Percentiles rank a stretch among this genome's conserved stretches.
Evolutionary conservation across 164 flowering plant species (phyloP).

Genomic region (Chimonanthus praecox): DNA sequence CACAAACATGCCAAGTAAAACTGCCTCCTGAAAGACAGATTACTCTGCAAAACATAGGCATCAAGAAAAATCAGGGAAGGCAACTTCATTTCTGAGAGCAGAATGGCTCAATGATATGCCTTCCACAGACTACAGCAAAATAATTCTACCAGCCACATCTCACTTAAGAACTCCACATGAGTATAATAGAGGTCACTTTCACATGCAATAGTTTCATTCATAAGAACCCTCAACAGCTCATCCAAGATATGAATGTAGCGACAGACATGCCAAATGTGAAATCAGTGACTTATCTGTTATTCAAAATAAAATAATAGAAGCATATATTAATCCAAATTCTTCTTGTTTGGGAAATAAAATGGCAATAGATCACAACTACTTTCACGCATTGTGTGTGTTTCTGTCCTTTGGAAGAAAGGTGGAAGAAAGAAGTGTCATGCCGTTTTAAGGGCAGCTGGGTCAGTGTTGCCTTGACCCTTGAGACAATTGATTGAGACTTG

Average conservation of each 20-base stretch:
- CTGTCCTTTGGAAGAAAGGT: too few species aligned
- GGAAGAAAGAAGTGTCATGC: too few species aligned
- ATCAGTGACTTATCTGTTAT: background rate
- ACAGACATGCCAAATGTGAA: background rate
- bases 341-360: background rate
- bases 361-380: background rate
- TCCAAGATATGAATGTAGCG: background rate
- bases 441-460: too few species aligned
- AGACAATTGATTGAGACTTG: too few species aligned
- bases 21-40: slow-evolving; percentile 3
- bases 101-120: slow-evolving; percentile 1
- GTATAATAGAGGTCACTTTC: background rate
- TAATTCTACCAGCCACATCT: background rate
- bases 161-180: background rate
- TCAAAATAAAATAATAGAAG: background rate
- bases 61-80: background rate
- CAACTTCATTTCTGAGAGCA: slow-evolving; percentile 2
- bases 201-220: background rate
- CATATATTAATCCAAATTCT: background rate
- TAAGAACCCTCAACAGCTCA: background rate
- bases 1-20: slow-evolving; percentile 1
- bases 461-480: too few species aligned
- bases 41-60: slow-evolving; percentile 4
- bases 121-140: background rate
- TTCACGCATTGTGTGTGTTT: too few species aligned